phyloP scores from a whole-genome alignment of 2,329 filamentous ascomycete genomes.

The Colletotrichum sansevieriae region DNA sequence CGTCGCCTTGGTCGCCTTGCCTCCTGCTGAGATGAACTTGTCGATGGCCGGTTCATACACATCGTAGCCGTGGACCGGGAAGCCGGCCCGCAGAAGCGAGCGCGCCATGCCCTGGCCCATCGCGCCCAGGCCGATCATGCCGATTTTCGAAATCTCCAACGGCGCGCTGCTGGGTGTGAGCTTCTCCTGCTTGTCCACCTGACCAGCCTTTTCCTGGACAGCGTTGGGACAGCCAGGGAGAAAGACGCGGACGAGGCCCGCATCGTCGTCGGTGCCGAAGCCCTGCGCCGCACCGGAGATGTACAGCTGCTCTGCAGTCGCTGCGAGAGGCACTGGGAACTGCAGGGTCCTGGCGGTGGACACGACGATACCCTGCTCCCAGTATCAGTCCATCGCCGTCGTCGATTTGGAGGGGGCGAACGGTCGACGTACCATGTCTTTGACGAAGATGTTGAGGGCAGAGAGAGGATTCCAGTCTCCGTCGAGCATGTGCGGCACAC shows the following conservation, averaged over 20 bases:
- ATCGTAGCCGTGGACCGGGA: conserved; percentile 52
- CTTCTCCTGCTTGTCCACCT: conserved; percentile 16
- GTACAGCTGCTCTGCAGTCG: conserved; percentile 51
- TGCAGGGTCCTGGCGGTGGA: conserved; percentile 47
- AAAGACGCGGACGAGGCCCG: conserved; percentile 47
- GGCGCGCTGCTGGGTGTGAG: conserved; percentile 44
- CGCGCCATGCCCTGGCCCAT: conserved; percentile 56
- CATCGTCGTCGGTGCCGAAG: conserved; percentile 47
- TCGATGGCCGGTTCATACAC: conserved; percentile 48
- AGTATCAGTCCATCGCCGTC: background rate
- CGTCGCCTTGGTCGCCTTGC: conserved; percentile 43
- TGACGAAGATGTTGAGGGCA: conserved; percentile 52
- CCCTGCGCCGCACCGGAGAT: conserved; percentile 47
- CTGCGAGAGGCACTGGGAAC: conserved; percentile 53
- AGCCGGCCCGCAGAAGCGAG: conserved; percentile 50
- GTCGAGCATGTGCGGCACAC: conserved; percentile 65
- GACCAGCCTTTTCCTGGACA: conserved; percentile 41
- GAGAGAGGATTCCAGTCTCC: conserved; percentile 59
- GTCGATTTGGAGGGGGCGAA: background rate
- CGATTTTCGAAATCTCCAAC: conserved; percentile 48
- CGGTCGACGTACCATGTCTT: conserved; percentile 50
- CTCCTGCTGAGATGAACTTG: conserved; percentile 47
- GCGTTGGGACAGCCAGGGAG: conserved; percentile 40
- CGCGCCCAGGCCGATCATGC: conserved; percentile 53
- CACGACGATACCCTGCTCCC: conserved; percentile 46